Evolutionary conservation across 176 grass and related monocot genomes (phyloP).

Genomic region (Musa troglodytarum): DNA sequence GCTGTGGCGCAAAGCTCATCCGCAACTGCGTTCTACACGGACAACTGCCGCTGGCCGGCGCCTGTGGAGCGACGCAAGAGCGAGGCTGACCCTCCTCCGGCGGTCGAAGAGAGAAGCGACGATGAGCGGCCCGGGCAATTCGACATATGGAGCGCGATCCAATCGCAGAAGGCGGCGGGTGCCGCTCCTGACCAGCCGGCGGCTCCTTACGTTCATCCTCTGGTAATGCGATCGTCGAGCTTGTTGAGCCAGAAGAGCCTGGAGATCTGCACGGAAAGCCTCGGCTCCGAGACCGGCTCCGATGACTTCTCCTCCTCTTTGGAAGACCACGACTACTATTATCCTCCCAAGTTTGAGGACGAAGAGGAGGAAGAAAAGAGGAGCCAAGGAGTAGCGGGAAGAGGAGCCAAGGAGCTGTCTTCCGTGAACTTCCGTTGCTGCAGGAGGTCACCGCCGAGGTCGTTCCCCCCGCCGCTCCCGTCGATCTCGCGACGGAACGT

Average conservation of each 20-base stretch:
- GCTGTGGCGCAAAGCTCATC: slow-evolving; percentile 31
- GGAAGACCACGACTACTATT: background rate
- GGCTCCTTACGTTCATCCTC: slow-evolving; percentile 52
- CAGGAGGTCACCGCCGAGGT: slow-evolving; percentile 26
- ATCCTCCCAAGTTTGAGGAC: background rate
- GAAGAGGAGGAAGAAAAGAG: background rate
- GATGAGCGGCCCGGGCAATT: slow-evolving; percentile 21
- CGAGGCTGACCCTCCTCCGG: slow-evolving; percentile 1
- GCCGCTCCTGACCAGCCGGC: slow-evolving; percentile 4
- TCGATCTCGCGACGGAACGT: slow-evolving; percentile 63
- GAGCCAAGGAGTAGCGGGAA: background rate
- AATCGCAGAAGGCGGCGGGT: slow-evolving; percentile 21
- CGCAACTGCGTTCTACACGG: slow-evolving; percentile 21
- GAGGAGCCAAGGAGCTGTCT: background rate
- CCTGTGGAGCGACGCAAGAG: slow-evolving; percentile 11
- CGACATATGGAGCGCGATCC: slow-evolving; percentile 66
- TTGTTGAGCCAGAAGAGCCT: slow-evolving; percentile 91
- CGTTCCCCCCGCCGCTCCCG: slow-evolving; percentile 69
- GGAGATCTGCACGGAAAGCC: slow-evolving; percentile 90
- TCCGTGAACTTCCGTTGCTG: slow-evolving; percentile 74
- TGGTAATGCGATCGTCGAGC: slow-evolving; percentile 47
- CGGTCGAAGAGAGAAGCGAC: background rate
- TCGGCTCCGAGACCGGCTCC: slow-evolving; percentile 83
- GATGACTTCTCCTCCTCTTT: slow-evolving; percentile 26
- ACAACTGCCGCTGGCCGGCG: slow-evolving; percentile 20